Base-by-base conservation (phyloP, 179 eudicot species). In the Gypsophila paniculata region DNA sequence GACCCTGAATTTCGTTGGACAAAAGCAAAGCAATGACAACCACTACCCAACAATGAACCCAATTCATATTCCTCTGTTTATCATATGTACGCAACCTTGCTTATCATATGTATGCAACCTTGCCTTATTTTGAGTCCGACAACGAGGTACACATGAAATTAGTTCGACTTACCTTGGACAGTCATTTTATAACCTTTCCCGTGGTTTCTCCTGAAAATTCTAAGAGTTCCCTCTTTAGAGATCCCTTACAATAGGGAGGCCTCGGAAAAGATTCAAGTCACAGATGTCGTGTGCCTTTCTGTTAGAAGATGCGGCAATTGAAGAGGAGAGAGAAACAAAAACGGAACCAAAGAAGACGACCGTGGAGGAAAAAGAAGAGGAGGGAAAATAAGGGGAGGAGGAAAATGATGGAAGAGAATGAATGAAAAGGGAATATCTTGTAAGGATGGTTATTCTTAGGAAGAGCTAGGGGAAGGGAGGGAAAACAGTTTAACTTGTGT, bases 401-500 rank as follows among this genome's bases (percentile, higher is more conserved):
- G 52, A 10, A 61, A 78, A 74, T 55, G 71, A 63, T 29, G 72
- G 7, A 44, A 18, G 26, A 69, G 54, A 54, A 65, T 36, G 74
- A 36, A 44, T 36, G 74, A 36, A 44, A 73, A 77, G 61, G 77
- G 81, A 69, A 70, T 78, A 74, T 69, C 81, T 78, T 78, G 77
- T 46, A 52, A 61, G 21, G 80, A 29, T 78, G 71, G 77, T 69
- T 77, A 77, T 78, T 78, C 81, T 78, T 74, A 57, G 77, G 61
- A 61, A 67, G 68, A 65, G 25, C 61, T 65, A 71, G 60, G 68
- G 68, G 68, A 66, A 77, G 76, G 77, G 61, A 69, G 81, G 77
- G 74, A 78, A 74, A 74, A 68, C 74, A 58, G 72, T 74, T 70
- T 19, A 48, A 67, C 64, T 74, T 65, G 23, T 11, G 53, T 21